Evolutionary conservation across 176 grass and related monocot genomes (phyloP), one percentile per base, ranked within the genome.

Genomic region (Bonia amplexicaulis): DNA sequence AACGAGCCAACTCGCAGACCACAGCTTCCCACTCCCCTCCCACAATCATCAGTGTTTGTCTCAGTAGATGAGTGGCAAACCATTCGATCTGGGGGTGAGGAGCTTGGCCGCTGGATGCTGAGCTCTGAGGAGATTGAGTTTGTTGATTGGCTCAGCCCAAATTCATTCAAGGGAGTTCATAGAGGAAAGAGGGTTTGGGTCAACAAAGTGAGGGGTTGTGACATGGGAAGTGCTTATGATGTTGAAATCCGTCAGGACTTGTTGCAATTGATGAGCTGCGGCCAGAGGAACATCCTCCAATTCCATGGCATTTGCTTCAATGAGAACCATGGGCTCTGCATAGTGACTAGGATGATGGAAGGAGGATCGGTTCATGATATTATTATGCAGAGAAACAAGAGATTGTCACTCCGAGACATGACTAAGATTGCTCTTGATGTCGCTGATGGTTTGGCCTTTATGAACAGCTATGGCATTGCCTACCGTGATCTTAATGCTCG

Each of bases 31-130:
- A 88, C n/a, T 66, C 96, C 84, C 1, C 80, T 99, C 25, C 93
- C 96, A 59, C 91, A 96, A 22, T 96, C 96, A 72, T 99, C 96
- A 29, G 82, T 93, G 19, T 94, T 99, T 26, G 96, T 94, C 12
- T 99, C 96, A 0, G 88, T 99, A 29, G 96, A 99, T 79, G 96
- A 99, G 88, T 99, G 96, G 96, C 96, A 99, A 78, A 94, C 91
- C 41, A 76, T 99, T 76, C 87, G 86, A 85, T 99, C 92, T 47
- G 96, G 96, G 8, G 90, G 96, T 0, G 96, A 99, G 68, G 93
- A 99, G 71, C 89, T 99, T 22, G 80, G 78, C n/a, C 86, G 90
- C 80, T 94, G 93, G 90, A 72, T 99, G 52, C 48, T 99, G 64
- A 92, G 77, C 80, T 90, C 96, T 23, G 90, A 96, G 15, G 96